Evolutionary conservation across 164 flowering plant genomes (phyloP).

Genomic region (Sedum album): DNA sequence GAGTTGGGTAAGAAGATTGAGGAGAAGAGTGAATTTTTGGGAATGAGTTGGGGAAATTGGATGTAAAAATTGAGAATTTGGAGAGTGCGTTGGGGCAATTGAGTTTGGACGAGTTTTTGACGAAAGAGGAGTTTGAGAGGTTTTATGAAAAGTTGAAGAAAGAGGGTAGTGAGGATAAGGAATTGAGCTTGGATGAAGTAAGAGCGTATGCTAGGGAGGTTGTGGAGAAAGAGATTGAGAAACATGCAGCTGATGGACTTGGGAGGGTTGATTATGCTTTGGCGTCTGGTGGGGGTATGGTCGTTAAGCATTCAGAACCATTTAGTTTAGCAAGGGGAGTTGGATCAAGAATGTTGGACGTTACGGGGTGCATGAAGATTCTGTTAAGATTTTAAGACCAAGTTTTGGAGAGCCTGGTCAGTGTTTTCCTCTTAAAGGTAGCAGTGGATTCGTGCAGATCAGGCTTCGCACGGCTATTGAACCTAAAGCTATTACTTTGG

Average conservation of each 20-base stretch:
- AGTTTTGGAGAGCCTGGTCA: constrained; percentile 95
- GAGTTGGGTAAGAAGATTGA: constrained; percentile 26
- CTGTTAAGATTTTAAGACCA: constrained; percentile 60
- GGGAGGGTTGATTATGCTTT: constrained; percentile 79
- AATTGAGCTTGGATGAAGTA: constrained; percentile 45
- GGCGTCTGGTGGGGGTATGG: constrained; percentile 54
- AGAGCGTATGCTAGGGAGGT: constrained; percentile 51
- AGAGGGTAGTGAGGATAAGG: constrained; percentile 14
- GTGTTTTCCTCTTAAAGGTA: constrained; percentile 74
- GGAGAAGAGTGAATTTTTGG: constrained; percentile 14
- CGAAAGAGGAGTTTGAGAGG: constrained; percentile 45
- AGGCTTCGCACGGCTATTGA: constrained; percentile 56
- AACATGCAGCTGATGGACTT: constrained; percentile 83
- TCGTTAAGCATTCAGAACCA: constrained; percentile 63
- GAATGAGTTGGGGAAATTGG: constrained; percentile 24
- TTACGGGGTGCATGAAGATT: constrained; percentile 30
- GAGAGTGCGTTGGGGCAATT: constrained; percentile 23
- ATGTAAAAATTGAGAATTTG: constrained; percentile 23
- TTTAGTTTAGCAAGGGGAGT: constrained; percentile 19
- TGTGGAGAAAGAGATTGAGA: constrained; percentile 64
- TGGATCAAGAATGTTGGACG: constrained; percentile 18
- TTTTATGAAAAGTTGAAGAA: constrained; percentile 38
- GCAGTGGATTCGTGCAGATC: constrained; percentile 60
- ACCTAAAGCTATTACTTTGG: constrained; percentile 79
- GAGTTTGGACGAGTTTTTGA: constrained; percentile 20